These are phyloP conservation scores for Amylocarpus encephaloides DNA, from an alignment of 2,329 filamentous ascomycete species.

Conservation along the genomic window DNA sequence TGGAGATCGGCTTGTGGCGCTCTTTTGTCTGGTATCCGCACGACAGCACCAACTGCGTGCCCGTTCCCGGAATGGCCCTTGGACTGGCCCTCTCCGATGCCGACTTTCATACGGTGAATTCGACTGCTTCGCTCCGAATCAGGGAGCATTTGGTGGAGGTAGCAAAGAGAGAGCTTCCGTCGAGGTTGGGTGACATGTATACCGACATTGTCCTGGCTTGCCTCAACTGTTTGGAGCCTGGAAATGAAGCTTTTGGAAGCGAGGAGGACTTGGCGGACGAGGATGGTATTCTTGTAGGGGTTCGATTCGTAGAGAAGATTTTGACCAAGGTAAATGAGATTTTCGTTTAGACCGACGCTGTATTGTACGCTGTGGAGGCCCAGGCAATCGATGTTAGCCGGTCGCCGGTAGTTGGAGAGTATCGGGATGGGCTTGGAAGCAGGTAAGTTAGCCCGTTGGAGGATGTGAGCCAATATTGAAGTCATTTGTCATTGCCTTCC, in stretches of 20 bases:
- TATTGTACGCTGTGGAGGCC: not conserved
- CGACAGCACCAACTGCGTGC: not conserved
- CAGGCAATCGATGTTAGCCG: too few species aligned
- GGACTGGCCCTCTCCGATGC: not conserved
- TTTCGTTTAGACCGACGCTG: too few species aligned
- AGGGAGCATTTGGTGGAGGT: constrained; percentile 14
- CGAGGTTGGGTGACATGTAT: not conserved
- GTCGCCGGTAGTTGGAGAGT: too few species aligned
- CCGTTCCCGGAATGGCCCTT: not conserved
- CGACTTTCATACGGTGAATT: not conserved
- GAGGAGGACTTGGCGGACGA: constrained; percentile 13
- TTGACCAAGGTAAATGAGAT: too few species aligned
- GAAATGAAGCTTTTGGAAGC: constrained; percentile 15
- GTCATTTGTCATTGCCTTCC: too few species aligned
- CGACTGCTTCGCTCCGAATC: not conserved
- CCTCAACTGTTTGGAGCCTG: constrained; percentile 18
- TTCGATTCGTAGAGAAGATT: constrained; percentile 22
- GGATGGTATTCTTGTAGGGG: constrained; percentile 19
- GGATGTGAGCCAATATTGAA: too few species aligned
- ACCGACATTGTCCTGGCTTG: constrained; percentile 5
- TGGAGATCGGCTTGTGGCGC: constrained; percentile 19
- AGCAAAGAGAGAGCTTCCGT: not conserved
- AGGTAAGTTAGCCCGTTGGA: too few species aligned
- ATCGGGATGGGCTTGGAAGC: too few species aligned
- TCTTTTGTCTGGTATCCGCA: constrained; percentile 12